Evolutionary conservation across 768 basidiomycete genomes (phyloP), one percentile per base, ranked within the genome.

Genomic region (Austroboletus festivus): DNA sequence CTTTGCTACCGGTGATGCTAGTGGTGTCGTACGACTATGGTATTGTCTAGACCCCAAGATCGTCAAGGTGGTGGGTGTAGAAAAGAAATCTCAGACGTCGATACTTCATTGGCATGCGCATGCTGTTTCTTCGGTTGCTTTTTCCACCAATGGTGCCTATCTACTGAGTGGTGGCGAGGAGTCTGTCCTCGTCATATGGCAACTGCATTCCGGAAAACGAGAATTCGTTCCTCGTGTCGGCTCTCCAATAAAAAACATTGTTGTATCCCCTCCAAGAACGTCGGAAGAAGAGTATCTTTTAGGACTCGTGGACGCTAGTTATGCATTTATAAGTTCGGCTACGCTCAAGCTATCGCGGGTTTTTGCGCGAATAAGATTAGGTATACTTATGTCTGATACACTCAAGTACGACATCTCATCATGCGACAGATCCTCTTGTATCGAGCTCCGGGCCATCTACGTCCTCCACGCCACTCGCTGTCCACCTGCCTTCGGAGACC

Each of bases 61-160:
- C 21, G 62, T 69, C 26, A 77, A 77, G 58, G 74, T 75, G 35
- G 73, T 74, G 30, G 82, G 82, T 15, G 78, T 86, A 28, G 88
- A 87, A 66, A 89, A 86, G 66, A 83, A 80, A 48, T 80, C 92
- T 1, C 87, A 90, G 59, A 94, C 92, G 1, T 85, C 89, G 3
- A 79, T 83, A 5, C 69, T 97, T 44, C 95, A 97, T 68, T 99
- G 96, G 96, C 96, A 99, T 63, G 89, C 95, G 3, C 95, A 98
- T 64, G 81, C 92, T 4, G 89, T 98, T 16, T 83, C 88, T 3
- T 85, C 91, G 1, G 65, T 99, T 22, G 74, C 83, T 0, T 99
- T 98, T 67, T 89, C 93, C 0, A 69, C 84, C 12, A 93, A 95
- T 55, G 96, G 96, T 12, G 86, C 92, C 8, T 95, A 96, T 65